These are phyloP conservation scores for Peronospora tabacina DNA, from an alignment of 352 stramenopile genomes.

Conservation along the genomic window DNA sequence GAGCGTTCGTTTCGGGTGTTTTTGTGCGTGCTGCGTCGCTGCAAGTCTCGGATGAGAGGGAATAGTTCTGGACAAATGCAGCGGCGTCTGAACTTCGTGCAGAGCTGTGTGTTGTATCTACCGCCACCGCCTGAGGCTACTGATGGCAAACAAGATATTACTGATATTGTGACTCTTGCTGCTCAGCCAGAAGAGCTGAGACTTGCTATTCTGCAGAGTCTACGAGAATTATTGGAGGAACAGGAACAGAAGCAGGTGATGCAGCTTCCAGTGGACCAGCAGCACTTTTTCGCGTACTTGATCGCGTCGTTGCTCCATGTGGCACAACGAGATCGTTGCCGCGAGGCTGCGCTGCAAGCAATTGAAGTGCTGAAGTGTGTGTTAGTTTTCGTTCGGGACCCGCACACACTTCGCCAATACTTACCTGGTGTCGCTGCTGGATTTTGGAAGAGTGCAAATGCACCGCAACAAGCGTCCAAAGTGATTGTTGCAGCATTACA, in stretches of 20 bases:
- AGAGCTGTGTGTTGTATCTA: slow-evolving; percentile 53
- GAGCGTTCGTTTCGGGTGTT: slow-evolving; percentile 25
- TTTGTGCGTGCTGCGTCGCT: slow-evolving; percentile 27
- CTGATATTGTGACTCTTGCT: slow-evolving; percentile 13
- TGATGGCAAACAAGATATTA: slow-evolving; percentile 7
- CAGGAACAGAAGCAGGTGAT: slow-evolving; percentile 10
- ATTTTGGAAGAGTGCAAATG: slow-evolving; percentile 57
- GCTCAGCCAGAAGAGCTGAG: slow-evolving; percentile 57
- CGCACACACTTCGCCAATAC: slow-evolving; percentile 46
- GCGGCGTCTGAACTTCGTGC: slow-evolving; percentile 36
- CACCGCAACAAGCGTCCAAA: slow-evolving; percentile 58
- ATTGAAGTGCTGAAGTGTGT: slow-evolving; percentile 38
- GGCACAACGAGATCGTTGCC: slow-evolving; percentile 42
- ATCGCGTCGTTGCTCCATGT: slow-evolving; percentile 57
- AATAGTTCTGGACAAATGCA: slow-evolving; percentile 11
- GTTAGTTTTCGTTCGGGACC: slow-evolving; percentile 33
- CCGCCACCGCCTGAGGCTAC: slow-evolving; percentile 31
- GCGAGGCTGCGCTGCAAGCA: slow-evolving; percentile 30
- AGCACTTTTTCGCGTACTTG: slow-evolving; percentile 66
- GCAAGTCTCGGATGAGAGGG: slow-evolving; percentile 22
- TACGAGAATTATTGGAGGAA: slow-evolving; percentile 31
- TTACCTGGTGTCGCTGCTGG: slow-evolving; percentile 57
- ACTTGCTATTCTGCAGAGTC: slow-evolving; percentile 37
- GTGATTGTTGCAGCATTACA: slow-evolving; percentile 51
- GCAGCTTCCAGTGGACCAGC: slow-evolving; percentile 28